Evolutionary conservation across 2,329 filamentous ascomycete species (phyloP).

Genomic region (Colletotrichum lini): DNA sequence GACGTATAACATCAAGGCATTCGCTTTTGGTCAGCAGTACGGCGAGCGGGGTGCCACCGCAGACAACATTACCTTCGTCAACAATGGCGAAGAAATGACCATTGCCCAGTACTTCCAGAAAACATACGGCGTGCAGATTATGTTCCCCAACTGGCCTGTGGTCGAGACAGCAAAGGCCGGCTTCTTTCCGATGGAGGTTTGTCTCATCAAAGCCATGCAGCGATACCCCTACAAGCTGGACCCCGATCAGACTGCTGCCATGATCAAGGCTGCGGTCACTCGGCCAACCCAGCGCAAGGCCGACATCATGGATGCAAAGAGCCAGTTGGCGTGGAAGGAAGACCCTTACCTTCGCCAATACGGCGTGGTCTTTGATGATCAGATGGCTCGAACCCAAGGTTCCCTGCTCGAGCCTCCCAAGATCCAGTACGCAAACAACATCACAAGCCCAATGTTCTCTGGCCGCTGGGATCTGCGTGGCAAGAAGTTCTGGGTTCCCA

Average conservation of each 20-base stretch:
- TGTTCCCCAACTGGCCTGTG: constrained; percentile 66
- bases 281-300: constrained; percentile 77
- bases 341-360: constrained; percentile 82
- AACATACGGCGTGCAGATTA: constrained; percentile 68
- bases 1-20: constrained; percentile 66
- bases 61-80: constrained; percentile 67
- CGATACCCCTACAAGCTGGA: constrained; percentile 75
- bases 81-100: constrained; percentile 54
- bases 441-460: constrained; percentile 71
- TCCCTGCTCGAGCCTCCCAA: constrained; percentile 79
- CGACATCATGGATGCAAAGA: constrained; percentile 78
- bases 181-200: constrained; percentile 74
- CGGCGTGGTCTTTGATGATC: constrained; percentile 76
- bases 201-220: constrained; percentile 67
- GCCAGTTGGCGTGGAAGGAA: constrained; percentile 74
- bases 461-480: constrained; percentile 92
- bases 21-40: constrained; percentile 63
- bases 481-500: constrained; percentile 80
- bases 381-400: constrained; percentile 78
- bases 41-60: constrained; percentile 63
- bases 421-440: constrained; percentile 75
- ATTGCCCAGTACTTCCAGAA: constrained; percentile 70
- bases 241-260: constrained; percentile 77
- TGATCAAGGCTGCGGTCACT: constrained; percentile 96
- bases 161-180: constrained; percentile 69